Percentiles rank a stretch among this genome's conserved stretches.
phyloP scores from a whole-genome alignment of 2,329 filamentous ascomycete genomes.

The Periglandula ipomoeae region DNA sequence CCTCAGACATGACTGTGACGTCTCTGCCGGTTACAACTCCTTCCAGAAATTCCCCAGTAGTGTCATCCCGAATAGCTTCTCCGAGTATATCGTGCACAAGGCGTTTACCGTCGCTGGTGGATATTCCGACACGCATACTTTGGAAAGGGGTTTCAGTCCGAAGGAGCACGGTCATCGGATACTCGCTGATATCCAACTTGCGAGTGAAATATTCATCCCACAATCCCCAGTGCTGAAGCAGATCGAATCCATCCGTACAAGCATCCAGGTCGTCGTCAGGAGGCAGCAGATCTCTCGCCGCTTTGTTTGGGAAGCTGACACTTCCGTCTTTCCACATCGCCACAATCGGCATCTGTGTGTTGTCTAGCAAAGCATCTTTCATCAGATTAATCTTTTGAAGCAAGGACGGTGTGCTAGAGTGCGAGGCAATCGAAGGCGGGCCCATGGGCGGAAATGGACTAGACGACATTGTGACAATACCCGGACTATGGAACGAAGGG shows the following conservation, averaged over 20 bases:
- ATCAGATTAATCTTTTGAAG: conserved; percentile 65
- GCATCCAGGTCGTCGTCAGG: conserved; percentile 30
- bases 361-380: conserved; percentile 70
- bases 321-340: conserved; percentile 76
- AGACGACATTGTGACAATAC: conserved; percentile 40
- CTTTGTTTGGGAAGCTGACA: conserved; percentile 64
- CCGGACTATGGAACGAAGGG: conserved; percentile 41
- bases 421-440: conserved; percentile 46
- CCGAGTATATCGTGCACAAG: conserved; percentile 57
- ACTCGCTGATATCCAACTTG: conserved; percentile 47
- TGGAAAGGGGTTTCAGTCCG: conserved; percentile 51
- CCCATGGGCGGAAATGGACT: conserved; percentile 59
- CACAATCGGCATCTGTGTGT: conserved; percentile 63
- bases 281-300: conserved; percentile 44
- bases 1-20: conserved; percentile 59
- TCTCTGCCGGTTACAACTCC: conserved; percentile 65
- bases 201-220: conserved; percentile 59
- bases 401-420: conserved; percentile 52
- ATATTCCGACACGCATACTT: conserved; percentile 53
- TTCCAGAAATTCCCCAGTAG: conserved; percentile 62
- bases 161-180: conserved; percentile 57
- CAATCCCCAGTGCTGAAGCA: conserved; percentile 50
- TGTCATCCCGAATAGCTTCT: conserved; percentile 57
- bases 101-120: conserved; percentile 40
- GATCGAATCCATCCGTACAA: conserved; percentile 40